These are phyloP conservation scores for Monosporascus sp. DNA, from an alignment of 2,329 filamentous ascomycete genomes.

Conservation along the genomic window DNA sequence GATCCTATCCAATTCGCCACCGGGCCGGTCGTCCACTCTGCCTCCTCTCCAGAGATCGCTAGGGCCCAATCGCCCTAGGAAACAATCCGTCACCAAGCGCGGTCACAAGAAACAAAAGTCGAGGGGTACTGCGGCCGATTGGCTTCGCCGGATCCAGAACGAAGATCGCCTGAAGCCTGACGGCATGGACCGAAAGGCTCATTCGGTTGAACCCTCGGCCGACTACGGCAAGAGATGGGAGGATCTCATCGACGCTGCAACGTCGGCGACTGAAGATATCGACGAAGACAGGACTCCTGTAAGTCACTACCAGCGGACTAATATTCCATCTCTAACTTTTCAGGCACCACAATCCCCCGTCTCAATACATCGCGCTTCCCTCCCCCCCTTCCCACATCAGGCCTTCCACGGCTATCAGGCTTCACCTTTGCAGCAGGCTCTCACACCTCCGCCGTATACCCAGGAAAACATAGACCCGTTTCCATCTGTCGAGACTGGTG, in stretches of 20 bases:
- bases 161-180: constrained; percentile 59
- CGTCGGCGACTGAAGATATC: constrained; percentile 84
- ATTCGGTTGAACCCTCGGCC: constrained; percentile 77
- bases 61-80: constrained; percentile 68
- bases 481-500: constrained; percentile 78
- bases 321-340: constrained; percentile 39
- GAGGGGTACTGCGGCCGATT: constrained; percentile 61
- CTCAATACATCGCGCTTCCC: constrained; percentile 56
- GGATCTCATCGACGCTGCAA: constrained; percentile 88
- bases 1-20: constrained; percentile 74
- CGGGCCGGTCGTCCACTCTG: constrained; percentile 80
- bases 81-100: constrained; percentile 80
- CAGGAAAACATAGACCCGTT: constrained; percentile 71
- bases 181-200: constrained; percentile 72
- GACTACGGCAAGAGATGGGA: constrained; percentile 91
- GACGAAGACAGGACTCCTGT: constrained; percentile 89
- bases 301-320: constrained; percentile 39
- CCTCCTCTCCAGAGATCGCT: constrained; percentile 74
- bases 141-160: constrained; percentile 54
- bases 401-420: constrained; percentile 73
- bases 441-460: constrained; percentile 74
- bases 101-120: constrained; percentile 79
- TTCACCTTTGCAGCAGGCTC: constrained; percentile 82
- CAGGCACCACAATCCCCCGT: constrained; percentile 62
- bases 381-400: constrained; percentile 57